Evolutionary conservation across 2,329 filamentous ascomycete genomes (phyloP).

Genomic region (Sporothrix pseudoabietina): DNA sequence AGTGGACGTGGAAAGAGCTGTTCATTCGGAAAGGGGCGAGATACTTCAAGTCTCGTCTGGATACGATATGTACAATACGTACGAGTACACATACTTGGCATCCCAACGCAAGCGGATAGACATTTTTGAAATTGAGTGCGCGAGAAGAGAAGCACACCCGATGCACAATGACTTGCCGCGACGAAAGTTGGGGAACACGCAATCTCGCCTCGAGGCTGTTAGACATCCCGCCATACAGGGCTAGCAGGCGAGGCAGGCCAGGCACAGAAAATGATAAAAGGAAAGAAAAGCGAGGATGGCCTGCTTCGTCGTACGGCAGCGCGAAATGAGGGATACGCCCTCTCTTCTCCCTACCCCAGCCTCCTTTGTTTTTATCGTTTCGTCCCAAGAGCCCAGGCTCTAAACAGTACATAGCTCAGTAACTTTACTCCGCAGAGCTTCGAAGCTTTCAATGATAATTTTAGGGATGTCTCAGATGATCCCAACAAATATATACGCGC

Average conservation of each 20-base stretch:
- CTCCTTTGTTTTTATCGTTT: background rate
- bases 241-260: constrained; percentile 1
- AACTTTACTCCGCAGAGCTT: too few relatives aligned
- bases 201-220: constrained; percentile 25
- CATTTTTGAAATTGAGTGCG: background rate
- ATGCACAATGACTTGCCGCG: background rate
- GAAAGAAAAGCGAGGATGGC: background rate
- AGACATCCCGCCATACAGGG: constrained; percentile 9
- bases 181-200: background rate
- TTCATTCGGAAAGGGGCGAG: background rate
- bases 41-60: background rate
- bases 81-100: background rate
- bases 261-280: background rate
- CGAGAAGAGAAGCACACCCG: background rate
- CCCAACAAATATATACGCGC: background rate
- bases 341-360: constrained; percentile 6
- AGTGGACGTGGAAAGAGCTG: background rate
- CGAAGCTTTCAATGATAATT: background rate
- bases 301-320: background rate
- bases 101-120: background rate
- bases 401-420: background rate
- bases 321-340: background rate
- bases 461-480: constrained; percentile 1
- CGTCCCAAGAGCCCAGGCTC: background rate
- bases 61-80: background rate